Conservation (phyloP, 208 protist species). For the Naegleria fowleri region DNA sequence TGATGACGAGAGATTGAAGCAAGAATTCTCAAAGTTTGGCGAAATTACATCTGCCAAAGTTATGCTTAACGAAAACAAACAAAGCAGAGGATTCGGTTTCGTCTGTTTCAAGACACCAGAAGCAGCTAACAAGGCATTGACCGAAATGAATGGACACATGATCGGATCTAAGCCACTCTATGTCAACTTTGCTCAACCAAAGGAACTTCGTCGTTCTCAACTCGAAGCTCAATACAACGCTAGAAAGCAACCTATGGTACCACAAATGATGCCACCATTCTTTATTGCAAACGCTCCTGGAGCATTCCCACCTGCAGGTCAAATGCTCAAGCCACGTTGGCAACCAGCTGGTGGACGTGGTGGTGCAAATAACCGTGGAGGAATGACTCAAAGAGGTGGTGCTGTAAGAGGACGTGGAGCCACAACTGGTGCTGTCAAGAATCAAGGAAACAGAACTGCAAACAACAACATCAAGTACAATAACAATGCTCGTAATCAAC, state of each 20-base stretch:
- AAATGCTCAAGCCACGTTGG: neutral
- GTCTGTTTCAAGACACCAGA: conserved; percentile 85
- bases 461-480: conserved; percentile 38
- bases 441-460: conserved; percentile 7
- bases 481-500: conserved; percentile 33
- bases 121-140: conserved; percentile 90
- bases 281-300: neutral
- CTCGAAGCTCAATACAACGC: conserved; percentile 80
- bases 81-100: conserved; percentile 79
- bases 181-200: conserved; percentile 91
- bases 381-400: neutral
- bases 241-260: neutral
- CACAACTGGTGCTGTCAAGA: conserved; percentile 13
- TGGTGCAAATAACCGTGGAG: neutral
- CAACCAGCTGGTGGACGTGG: neutral
- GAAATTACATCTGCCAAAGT: conserved; percentile 92
- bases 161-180: conserved; percentile 92
- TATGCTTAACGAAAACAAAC: conserved; percentile 77
- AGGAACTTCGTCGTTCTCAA: conserved; percentile 87
- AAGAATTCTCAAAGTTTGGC: conserved; percentile 86
- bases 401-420: neutral
- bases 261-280: neutral
- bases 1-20: conserved; percentile 81
- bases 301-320: conserved; percentile 11
- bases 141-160: conserved; percentile 94